Conservation (phyloP, 352 stramenopile species). For the Globisporangium barbulae region DNA sequence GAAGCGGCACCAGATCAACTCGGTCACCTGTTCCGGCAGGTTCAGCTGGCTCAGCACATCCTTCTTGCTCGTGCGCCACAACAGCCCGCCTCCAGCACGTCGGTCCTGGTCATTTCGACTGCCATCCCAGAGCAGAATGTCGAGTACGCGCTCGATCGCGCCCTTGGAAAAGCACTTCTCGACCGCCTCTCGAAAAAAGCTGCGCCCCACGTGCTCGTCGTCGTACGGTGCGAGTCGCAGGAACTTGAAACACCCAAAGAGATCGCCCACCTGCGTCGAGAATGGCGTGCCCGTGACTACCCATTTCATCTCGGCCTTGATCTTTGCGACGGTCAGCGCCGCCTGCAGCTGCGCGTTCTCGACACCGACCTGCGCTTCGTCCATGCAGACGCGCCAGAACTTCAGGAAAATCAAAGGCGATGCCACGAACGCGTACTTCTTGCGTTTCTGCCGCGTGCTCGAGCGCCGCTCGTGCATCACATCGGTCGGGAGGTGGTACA, state of each 20-base stretch:
- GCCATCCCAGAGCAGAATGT: constrained; percentile 50
- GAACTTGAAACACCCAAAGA: constrained; percentile 85
- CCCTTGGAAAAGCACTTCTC: constrained; percentile 34
- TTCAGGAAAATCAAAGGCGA: constrained; percentile 85
- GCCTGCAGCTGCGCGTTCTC: constrained; percentile 73
- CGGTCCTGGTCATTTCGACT: not conserved
- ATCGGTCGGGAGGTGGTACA: constrained; percentile 64
- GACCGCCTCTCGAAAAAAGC: constrained; percentile 35
- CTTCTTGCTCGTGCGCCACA: constrained; percentile 81
- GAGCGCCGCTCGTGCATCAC: constrained; percentile 39
- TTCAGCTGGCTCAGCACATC: constrained; percentile 66
- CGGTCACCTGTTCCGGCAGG: constrained; percentile 50
- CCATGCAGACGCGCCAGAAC: constrained; percentile 91
- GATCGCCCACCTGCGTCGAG: constrained; percentile 73
- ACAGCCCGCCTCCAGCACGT: constrained; percentile 30
- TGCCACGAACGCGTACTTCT: constrained; percentile 80
- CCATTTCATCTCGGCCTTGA: constrained; percentile 75
- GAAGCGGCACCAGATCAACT: constrained; percentile 66
- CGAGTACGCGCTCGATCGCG: constrained; percentile 37
- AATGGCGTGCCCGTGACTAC: constrained; percentile 90
- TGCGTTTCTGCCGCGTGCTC: constrained; percentile 54
- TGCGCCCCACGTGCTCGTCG: constrained; percentile 24
- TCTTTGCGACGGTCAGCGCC: constrained; percentile 76
- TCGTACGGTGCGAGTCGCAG: constrained; percentile 50
- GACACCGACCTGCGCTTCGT: constrained; percentile 91